Evolutionary conservation across 768 basidiomycete genomes (phyloP).

Genomic region (Agaricus blazei): DNA sequence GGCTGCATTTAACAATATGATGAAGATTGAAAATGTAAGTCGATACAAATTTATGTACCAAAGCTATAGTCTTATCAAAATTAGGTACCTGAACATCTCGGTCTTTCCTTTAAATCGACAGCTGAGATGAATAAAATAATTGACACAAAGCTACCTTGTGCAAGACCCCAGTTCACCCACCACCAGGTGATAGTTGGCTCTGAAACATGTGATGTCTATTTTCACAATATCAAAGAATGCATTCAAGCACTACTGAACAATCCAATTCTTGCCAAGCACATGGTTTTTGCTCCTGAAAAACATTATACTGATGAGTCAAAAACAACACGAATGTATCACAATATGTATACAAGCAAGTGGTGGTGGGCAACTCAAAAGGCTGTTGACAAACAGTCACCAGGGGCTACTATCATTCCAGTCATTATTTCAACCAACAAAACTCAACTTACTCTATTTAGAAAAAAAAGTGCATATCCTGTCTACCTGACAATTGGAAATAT

Average conservation of each 20-base stretch:
- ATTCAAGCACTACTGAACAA: constrained; percentile 28
- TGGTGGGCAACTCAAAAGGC: constrained; percentile 37
- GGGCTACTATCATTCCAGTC: constrained; percentile 30
- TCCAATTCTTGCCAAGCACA: constrained; percentile 22
- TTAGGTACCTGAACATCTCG: constrained; percentile 22
- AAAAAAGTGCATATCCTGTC: constrained; percentile 40
- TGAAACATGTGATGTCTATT: constrained; percentile 25
- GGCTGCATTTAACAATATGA: constrained; percentile 31
- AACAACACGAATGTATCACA: constrained; percentile 26
- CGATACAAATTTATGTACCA: no score
- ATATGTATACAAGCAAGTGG: constrained; percentile 46
- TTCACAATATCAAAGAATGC: constrained; percentile 30
- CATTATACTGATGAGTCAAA: constrained; percentile 28
- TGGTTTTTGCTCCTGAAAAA: constrained; percentile 29
- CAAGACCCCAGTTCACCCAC: constrained; percentile 19
- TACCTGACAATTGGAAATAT: constrained; percentile 47
- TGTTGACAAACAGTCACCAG: constrained; percentile 14
- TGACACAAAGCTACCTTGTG: constrained; percentile 18
- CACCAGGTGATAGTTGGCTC: constrained; percentile 22
- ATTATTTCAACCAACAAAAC: constrained; percentile 46
- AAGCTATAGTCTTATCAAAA: not conserved
- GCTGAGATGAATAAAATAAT: constrained; percentile 23
- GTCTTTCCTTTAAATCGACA: constrained; percentile 20
- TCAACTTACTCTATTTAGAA: constrained; percentile 31
- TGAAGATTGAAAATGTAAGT: constrained; percentile 34